Evolutionary conservation across 371 early-diverging fungal genomes (phyloP).

Genomic region (Circinella minor): DNA sequence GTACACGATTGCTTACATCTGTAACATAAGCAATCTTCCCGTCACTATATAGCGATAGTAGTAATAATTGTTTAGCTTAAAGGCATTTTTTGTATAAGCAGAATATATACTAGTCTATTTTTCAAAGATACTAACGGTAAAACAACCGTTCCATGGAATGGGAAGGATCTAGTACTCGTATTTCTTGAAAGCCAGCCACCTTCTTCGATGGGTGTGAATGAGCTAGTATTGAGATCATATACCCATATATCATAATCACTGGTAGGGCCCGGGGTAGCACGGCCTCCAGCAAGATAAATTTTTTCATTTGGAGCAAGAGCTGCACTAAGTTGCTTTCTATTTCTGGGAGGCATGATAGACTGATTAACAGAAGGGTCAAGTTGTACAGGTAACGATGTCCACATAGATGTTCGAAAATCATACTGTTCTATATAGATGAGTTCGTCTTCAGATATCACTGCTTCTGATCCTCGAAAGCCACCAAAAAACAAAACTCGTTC

Average conservation of each 20-base stretch:
- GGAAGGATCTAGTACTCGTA: neutral
- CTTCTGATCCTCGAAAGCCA: neutral
- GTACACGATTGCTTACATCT: neutral
- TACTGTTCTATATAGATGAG: neutral
- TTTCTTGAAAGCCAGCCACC: no score
- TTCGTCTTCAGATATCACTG: neutral
- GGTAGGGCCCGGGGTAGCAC: neutral
- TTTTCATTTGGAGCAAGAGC: slow-evolving; percentile 10
- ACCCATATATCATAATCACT: neutral
- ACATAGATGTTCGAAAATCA: neutral
- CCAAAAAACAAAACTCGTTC: slow-evolving; percentile 14
- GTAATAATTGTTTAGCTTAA: no score
- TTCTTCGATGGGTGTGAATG: no score
- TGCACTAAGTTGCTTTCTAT: neutral
- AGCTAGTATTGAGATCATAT: neutral
- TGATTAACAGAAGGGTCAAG: no score
- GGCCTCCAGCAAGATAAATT: neutral
- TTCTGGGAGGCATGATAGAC: no score
- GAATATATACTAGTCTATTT: no score
- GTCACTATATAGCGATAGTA: neutral
- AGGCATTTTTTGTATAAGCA: no score
- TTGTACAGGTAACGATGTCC: neutral
- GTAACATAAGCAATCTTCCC: slow-evolving; percentile 1
- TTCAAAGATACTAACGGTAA: neutral
- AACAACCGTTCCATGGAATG: neutral